These are phyloP conservation scores for Phlegmacium glaucopus DNA, from an alignment of 768 basidiomycete species.

Conservation along the genomic window DNA sequence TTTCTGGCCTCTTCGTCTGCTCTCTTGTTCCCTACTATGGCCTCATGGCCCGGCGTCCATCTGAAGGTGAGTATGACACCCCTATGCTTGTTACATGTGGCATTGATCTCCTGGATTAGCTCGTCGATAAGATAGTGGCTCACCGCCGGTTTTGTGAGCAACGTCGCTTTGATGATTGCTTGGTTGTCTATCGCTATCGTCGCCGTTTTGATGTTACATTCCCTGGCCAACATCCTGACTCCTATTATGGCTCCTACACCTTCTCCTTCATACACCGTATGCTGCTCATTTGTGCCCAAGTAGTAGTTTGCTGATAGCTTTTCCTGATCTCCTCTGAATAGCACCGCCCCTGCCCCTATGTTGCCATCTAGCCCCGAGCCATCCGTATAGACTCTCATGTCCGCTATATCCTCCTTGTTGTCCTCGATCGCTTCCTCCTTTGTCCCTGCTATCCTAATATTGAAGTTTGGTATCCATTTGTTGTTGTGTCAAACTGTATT, in stretches of 20 bases:
- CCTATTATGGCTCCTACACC: conserved; percentile 9
- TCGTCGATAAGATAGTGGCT: conserved; percentile 4
- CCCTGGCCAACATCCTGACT: neutral
- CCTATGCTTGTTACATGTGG: neutral
- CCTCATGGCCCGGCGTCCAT: conserved; percentile 12
- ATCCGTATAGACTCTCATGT: conserved; percentile 13
- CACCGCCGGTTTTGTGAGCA: neutral
- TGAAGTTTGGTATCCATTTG: neutral
- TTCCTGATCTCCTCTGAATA: neutral
- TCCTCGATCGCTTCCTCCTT: neutral
- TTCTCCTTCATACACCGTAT: conserved; percentile 10
- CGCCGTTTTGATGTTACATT: neutral
- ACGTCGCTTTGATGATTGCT: neutral
- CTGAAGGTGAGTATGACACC: neutral
- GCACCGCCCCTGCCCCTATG: conserved; percentile 8
- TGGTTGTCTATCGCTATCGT: conserved; percentile 3
- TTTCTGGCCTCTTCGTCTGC: conserved; percentile 10
- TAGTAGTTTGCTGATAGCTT: neutral
- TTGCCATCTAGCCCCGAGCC: conserved; percentile 9
- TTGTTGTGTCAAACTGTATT: neutral
- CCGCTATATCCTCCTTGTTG: conserved; percentile 1
- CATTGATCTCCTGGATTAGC: neutral
- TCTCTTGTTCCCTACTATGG: conserved; percentile 6
- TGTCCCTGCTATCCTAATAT: neutral
- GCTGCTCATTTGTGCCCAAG: conserved; percentile 2